These are phyloP conservation scores for Citrullus colocynthis DNA, from an alignment of 306 rosid genomes.

Conservation along the genomic window DNA sequence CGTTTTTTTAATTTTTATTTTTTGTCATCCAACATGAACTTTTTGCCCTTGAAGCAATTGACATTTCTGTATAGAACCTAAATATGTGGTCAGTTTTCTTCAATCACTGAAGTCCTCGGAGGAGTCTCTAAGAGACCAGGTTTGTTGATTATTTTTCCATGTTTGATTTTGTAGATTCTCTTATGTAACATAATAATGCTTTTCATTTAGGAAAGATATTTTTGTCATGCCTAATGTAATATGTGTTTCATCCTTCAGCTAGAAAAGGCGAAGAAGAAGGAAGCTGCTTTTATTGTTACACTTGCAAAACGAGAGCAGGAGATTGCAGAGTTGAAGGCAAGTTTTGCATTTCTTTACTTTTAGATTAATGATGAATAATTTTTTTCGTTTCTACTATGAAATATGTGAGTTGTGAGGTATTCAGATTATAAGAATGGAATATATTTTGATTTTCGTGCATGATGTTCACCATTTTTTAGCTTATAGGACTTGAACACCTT, in stretches of 20 bases:
- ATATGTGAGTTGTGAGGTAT: background rate
- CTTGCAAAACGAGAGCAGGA: conserved; percentile 93
- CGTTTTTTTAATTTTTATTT: background rate
- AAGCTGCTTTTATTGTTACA: conserved; percentile 87
- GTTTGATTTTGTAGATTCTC: conserved; percentile 1
- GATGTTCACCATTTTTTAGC: background rate
- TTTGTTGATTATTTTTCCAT: conserved; percentile 12
- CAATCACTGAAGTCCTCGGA: conserved; percentile 72
- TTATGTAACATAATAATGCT: background rate
- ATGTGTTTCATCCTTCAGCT: conserved; percentile 32
- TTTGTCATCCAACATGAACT: background rate
- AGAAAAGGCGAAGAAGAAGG: conserved; percentile 94
- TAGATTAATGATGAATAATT: background rate
- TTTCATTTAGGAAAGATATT: conserved; percentile 6
- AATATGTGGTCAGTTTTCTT: conserved; percentile 56
- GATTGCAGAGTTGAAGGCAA: conserved; percentile 83
- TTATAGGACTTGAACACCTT: background rate
- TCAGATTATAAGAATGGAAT: background rate
- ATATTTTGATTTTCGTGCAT: background rate
- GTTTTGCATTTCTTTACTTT: background rate
- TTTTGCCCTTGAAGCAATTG: conserved; percentile 10
- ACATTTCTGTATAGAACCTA: conserved; percentile 39
- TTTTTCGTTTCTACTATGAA: background rate
- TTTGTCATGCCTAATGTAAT: conserved; percentile 3
- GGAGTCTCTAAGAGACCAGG: conserved; percentile 88